These are phyloP conservation scores for Suhomyces coccinellae DNA, from an alignment of 1,139 yeast species.

Conservation along the genomic window DNA sequence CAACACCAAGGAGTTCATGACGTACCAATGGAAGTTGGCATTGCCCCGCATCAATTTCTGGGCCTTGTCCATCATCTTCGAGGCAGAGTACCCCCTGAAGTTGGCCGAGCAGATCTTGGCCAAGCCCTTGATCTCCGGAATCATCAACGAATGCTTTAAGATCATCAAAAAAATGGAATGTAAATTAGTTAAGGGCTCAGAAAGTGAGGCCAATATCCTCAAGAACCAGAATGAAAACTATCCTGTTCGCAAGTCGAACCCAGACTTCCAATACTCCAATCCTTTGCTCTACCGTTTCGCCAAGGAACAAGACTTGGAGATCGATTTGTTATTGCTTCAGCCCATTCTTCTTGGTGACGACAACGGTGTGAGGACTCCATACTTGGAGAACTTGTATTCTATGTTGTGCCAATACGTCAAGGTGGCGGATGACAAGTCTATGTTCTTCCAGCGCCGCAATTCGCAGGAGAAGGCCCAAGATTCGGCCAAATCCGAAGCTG, in stretches of 20 bases:
- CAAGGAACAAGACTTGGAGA: constrained; percentile 54
- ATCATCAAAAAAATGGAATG: constrained; percentile 80
- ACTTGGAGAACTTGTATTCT: constrained; percentile 83
- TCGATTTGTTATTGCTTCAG: constrained; percentile 76
- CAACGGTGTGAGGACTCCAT: constrained; percentile 81
- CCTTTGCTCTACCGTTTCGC: constrained; percentile 60
- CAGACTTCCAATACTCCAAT: constrained; percentile 47
- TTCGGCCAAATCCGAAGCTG: constrained; percentile 9
- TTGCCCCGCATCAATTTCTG: constrained; percentile 76
- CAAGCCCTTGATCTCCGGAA: constrained; percentile 79
- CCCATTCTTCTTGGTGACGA: constrained; percentile 89
- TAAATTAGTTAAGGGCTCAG: constrained; percentile 63
- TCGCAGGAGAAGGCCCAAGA: constrained; percentile 18
- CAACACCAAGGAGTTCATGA: constrained; percentile 60
- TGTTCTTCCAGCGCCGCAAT: constrained; percentile 29
- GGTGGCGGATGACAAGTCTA: constrained; percentile 41
- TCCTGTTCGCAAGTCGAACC: constrained; percentile 29
- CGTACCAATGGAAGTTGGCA: constrained; percentile 83
- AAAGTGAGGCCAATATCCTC: constrained; percentile 60
- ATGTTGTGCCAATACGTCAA: constrained; percentile 67
- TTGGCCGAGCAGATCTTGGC: constrained; percentile 71
- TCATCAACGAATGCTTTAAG: constrained; percentile 69
- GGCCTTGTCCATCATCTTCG: constrained; percentile 73
- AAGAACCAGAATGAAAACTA: constrained; percentile 52
- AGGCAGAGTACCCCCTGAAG: constrained; percentile 59